phyloP scores from a whole-genome alignment of 2,329 filamentous ascomycete genomes.

The Samsoniella hepiali region DNA sequence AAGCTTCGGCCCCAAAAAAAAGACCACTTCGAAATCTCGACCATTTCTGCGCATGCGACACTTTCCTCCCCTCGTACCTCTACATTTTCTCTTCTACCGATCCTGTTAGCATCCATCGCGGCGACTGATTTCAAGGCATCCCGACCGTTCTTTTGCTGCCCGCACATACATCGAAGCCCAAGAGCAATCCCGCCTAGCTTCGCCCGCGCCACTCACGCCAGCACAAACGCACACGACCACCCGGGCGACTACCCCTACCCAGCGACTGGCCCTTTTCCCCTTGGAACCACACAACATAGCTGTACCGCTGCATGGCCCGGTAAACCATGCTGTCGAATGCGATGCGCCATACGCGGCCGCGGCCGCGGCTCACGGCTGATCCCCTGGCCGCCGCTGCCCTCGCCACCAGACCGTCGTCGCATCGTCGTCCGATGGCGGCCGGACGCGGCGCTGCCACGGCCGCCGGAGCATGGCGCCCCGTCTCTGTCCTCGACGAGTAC shows the following conservation, averaged over 20 bases:
- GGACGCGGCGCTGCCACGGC: slow-evolving; percentile 18
- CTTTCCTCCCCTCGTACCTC: neutral
- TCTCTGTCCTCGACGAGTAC: slow-evolving; percentile 63
- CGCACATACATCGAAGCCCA: neutral
- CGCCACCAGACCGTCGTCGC: neutral
- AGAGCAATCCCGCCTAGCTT: neutral
- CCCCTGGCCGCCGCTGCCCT: neutral
- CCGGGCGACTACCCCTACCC: neutral
- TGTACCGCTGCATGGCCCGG: slow-evolving; percentile 10
- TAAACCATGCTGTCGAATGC: slow-evolving; percentile 34
- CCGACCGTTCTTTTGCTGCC: neutral
- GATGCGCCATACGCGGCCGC: slow-evolving; percentile 36
- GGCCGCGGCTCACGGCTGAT: slow-evolving; percentile 21
- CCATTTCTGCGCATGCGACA: neutral
- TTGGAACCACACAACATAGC: neutral
- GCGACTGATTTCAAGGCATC: neutral
- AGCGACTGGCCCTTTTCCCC: neutral
- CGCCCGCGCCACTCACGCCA: neutral
- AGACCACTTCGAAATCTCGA: neutral
- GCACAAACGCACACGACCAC: neutral
- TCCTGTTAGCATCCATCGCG: neutral
- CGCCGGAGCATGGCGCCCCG: slow-evolving; percentile 51
- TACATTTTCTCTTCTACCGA: neutral
- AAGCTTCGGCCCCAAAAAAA: slow-evolving; percentile 6
- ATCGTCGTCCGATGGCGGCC: slow-evolving; percentile 9